A percentile compares a stretch with the other conserved stretches of the same genome.
Conservation (phyloP, 441 rosid genomes). For the Kokia cookei region DNA sequence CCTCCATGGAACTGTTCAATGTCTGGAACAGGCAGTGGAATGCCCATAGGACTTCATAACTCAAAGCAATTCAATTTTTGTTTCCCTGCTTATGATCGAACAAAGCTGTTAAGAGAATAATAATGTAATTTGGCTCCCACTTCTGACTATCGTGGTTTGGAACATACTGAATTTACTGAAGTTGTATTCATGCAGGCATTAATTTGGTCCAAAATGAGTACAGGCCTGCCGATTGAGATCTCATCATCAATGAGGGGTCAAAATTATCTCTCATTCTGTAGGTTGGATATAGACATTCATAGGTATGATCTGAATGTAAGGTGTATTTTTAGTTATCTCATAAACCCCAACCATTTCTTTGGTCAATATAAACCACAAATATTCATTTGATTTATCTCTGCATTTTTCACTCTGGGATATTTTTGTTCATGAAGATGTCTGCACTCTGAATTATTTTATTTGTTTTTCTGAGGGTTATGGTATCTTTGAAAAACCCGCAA, state of each 20-base stretch:
- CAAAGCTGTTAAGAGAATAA: neutral
- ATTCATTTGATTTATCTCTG: neutral
- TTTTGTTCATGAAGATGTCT: neutral
- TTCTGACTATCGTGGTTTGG: neutral
- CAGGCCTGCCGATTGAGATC: conserved; percentile 96
- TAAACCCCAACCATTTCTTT: neutral
- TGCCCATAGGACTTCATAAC: neutral
- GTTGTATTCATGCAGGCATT: conserved; percentile 58
- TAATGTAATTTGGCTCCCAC: conserved; percentile 1
- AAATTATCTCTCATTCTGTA: conserved; percentile 73
- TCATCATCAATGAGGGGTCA: conserved; percentile 89
- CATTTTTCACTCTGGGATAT: neutral
- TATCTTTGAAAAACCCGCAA: neutral
- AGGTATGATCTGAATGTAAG: conserved; percentile 42
- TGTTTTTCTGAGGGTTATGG: conserved; percentile 2
- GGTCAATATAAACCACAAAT: neutral
- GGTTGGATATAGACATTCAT: conserved; percentile 95
- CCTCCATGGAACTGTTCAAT: neutral
- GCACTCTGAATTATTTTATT: neutral
- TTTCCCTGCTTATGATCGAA: neutral
- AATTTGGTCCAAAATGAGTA: conserved; percentile 99
- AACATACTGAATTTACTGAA: neutral
- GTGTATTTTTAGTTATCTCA: neutral
- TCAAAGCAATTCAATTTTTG: neutral
- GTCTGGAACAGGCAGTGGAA: neutral